Conservation (phyloP, 306 rosid genomes). For the Urtica urens region DNA sequence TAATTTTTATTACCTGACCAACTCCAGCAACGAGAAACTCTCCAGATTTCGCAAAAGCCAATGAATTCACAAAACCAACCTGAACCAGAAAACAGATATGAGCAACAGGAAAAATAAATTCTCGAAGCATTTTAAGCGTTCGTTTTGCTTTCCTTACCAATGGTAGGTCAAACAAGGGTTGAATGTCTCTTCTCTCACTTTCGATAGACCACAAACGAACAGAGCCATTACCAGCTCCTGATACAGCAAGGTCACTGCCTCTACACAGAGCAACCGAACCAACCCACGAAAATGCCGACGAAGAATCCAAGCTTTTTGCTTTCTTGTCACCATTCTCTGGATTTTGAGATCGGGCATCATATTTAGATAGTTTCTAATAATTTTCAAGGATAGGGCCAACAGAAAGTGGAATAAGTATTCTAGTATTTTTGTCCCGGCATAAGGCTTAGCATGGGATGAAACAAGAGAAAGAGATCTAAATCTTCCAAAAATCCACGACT, state of each 20-base stretch:
- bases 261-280: conserved; percentile 67
- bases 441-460: background rate
- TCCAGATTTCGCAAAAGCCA: conserved; percentile 87
- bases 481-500: background rate
- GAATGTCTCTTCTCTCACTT: conserved; percentile 50
- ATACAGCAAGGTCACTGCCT: conserved; percentile 85
- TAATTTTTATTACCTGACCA: conserved; percentile 83
- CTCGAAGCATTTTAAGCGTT: background rate
- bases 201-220: conserved; percentile 66
- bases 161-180: conserved; percentile 46
- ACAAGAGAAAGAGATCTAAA: background rate
- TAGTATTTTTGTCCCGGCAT: background rate
- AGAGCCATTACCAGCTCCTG: conserved; percentile 88
- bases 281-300: conserved; percentile 66
- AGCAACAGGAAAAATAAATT: background rate
- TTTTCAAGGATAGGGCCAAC: background rate
- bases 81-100: conserved; percentile 17
- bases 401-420: background rate
- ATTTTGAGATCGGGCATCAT: conserved; percentile 14
- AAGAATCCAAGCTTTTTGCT: conserved; percentile 27
- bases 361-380: conserved; percentile 13
- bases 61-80: conserved; percentile 90
- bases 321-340: conserved; percentile 57
- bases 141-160: conserved; percentile 50
- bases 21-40: conserved; percentile 75